A percentile compares a stretch with the other conserved stretches of the same genome.
phyloP scores from a whole-genome alignment of 1,139 yeast species.

The Magnusiomyces suaveolens region DNA sequence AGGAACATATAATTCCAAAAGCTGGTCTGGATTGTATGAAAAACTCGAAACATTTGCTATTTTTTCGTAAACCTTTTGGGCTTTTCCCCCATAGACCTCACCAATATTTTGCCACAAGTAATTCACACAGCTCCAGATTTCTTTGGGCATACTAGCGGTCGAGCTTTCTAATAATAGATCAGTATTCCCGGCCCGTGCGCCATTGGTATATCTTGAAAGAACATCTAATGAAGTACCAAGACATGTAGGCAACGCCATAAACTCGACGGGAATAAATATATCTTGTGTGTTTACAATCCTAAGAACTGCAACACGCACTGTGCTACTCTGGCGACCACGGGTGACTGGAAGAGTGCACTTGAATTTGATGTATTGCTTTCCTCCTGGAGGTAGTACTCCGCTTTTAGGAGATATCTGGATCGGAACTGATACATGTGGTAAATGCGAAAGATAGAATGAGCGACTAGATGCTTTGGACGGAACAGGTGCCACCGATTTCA shows the following conservation, averaged over 20 bases:
- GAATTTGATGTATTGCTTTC: constrained; percentile 17
- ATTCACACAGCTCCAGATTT: constrained; percentile 32
- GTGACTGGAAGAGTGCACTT: constrained; percentile 2
- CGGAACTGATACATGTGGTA: not conserved
- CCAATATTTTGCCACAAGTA: constrained; percentile 27
- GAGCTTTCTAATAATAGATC: constrained; percentile 14
- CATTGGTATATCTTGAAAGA: constrained; percentile 26
- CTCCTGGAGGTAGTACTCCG: constrained; percentile 26
- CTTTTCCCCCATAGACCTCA: not conserved
- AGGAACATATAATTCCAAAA: not conserved
- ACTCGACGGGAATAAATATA: constrained; percentile 27
- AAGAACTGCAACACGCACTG: constrained; percentile 25
- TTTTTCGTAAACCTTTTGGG: constrained; percentile 12
- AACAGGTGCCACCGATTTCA: not conserved
- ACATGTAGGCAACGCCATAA: constrained; percentile 26
- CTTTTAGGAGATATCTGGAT: constrained; percentile 17
- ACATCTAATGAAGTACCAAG: constrained; percentile 29
- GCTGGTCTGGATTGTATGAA: not conserved
- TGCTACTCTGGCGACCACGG: constrained; percentile 6
- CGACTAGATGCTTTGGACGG: constrained; percentile 2
- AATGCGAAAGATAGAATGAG: not conserved
- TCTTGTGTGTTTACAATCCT: constrained; percentile 29
- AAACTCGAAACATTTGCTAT: constrained; percentile 13
- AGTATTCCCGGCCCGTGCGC: constrained; percentile 23
- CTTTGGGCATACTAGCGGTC: constrained; percentile 27